These are phyloP conservation scores for Phytophthora constricta DNA, from an alignment of 352 stramenopile species.

Conservation along the genomic window DNA sequence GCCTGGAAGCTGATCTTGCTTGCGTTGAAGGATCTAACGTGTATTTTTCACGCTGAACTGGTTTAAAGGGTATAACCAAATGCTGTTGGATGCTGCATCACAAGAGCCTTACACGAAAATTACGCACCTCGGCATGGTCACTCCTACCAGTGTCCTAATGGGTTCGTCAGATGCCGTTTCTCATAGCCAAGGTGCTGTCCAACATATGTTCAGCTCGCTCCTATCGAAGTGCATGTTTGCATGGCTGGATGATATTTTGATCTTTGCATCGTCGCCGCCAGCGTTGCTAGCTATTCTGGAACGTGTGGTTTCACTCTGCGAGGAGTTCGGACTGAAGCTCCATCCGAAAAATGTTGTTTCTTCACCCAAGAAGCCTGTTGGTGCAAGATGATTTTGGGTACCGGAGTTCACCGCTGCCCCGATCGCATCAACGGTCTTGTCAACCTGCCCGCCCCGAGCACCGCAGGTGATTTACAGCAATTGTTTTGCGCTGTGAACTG, in stretches of 20 bases:
- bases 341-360: background rate
- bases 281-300: conserved; percentile 9
- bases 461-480: conserved; percentile 19
- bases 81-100: background rate
- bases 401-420: conserved; percentile 16
- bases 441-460: conserved; percentile 17
- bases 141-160: background rate
- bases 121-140: background rate
- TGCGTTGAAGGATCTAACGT: background rate
- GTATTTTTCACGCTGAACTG: background rate
- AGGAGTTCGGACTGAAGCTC: background rate
- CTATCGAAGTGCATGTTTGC: background rate
- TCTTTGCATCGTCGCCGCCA: background rate
- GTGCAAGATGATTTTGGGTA: conserved; percentile 13
- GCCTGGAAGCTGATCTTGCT: conserved; percentile 16
- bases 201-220: conserved; percentile 1
- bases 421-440: conserved; percentile 15
- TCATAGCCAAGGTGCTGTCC: conserved; percentile 15
- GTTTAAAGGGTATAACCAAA: background rate
- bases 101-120: background rate
- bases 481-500: conserved; percentile 27
- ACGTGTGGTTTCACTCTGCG: background rate
- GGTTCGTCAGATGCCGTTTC: conserved; percentile 12
- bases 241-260: background rate
- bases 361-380: background rate